Conservation (phyloP, 1,284 basidiomycete genomes). For the Trichosporon asahii region DNA sequence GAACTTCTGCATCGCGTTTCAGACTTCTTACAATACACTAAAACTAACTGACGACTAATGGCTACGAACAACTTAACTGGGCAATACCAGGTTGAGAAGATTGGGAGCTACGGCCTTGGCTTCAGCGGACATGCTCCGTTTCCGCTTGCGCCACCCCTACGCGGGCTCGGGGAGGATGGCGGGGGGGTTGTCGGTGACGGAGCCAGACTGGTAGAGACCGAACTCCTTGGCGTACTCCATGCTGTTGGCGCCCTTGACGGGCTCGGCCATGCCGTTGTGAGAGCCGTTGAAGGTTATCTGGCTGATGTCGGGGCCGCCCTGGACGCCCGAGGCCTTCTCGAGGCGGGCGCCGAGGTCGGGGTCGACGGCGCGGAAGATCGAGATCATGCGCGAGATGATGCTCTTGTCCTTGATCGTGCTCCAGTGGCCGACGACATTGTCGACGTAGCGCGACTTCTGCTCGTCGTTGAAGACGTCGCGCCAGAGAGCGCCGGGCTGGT, state of each 20-base stretch:
- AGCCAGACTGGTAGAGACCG: conserved; percentile 3
- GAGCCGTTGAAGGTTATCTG: conserved; percentile 62
- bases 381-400: conserved; percentile 68
- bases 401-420: conserved; percentile 62
- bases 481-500: conserved; percentile 80
- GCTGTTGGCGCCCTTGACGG: not conserved
- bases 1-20: not conserved
- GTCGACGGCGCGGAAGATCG: conserved; percentile 74
- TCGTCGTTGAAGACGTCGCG: conserved; percentile 69
- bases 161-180: not conserved
- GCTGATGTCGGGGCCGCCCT: conserved; percentile 51
- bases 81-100: not conserved
- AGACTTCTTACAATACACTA: conserved; percentile 2
- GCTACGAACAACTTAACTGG: not conserved
- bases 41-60: not conserved
- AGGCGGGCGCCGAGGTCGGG: conserved; percentile 68
- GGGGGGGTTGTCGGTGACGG: not conserved
- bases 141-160: not conserved
- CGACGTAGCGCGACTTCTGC: conserved; percentile 65
- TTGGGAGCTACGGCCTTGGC: not conserved
- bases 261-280: conserved; percentile 29
- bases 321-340: conserved; percentile 65
- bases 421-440: conserved; percentile 74
- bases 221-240: conserved; percentile 1
- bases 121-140: not conserved